phyloP scores from a whole-genome alignment of 2,329 filamentous ascomycete species.

The Colletotrichum sidae region DNA sequence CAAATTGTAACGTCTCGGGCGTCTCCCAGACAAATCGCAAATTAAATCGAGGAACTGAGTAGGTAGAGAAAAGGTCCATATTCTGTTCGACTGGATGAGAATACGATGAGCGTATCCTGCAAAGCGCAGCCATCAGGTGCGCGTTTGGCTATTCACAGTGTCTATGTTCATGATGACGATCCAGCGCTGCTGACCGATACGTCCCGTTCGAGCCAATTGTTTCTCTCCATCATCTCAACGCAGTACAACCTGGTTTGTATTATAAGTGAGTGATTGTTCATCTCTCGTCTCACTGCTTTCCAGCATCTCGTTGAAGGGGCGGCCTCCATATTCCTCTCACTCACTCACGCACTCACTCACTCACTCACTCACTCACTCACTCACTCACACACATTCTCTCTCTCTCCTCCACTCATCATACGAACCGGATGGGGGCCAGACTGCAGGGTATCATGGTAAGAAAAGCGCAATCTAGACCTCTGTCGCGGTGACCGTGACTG shows the following conservation, averaged over 20 bases:
- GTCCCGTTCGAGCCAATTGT: no score
- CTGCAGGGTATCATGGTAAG: constrained; percentile 37
- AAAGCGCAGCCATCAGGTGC: neutral
- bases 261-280: neutral
- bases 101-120: neutral
- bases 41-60: neutral
- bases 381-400: neutral
- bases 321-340: constrained; percentile 9
- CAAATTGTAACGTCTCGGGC: no score
- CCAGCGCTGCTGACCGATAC: no score
- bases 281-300: constrained; percentile 18
- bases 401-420: neutral
- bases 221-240: no score
- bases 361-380: neutral
- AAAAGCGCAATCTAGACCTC: constrained; percentile 31
- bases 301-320: constrained; percentile 39
- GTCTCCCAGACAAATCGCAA: no score
- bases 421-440: constrained; percentile 1
- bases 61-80: no score
- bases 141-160: no score
- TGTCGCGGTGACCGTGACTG: constrained; percentile 34
- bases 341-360: neutral
- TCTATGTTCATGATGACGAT: no score
- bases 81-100: no score
- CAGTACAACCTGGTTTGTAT: neutral